Percentiles rank a stretch among this genome's conserved stretches.
Conservation (phyloP, 176 grass and related monocot genomes). For the Musa troglodytarum region DNA sequence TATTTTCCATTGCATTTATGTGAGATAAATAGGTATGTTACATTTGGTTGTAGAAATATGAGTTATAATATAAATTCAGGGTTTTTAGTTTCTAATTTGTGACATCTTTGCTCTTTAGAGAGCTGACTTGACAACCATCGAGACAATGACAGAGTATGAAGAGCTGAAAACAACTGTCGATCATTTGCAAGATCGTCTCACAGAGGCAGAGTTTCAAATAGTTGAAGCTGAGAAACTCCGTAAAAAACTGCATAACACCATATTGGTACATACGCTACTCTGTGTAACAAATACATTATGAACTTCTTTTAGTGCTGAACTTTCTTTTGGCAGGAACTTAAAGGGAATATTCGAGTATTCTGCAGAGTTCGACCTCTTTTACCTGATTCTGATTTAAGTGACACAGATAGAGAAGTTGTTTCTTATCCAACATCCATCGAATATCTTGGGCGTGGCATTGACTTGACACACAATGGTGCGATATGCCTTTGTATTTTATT, state of each 20-base stretch:
- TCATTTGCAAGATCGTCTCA: slow-evolving; percentile 56
- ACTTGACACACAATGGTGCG: slow-evolving; percentile 60
- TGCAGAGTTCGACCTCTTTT: slow-evolving; percentile 78
- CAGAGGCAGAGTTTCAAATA: slow-evolving; percentile 63
- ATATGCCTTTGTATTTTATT: slow-evolving; percentile 1
- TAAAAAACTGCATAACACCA: slow-evolving; percentile 91
- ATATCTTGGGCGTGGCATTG: slow-evolving; percentile 53
- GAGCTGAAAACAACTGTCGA: slow-evolving; percentile 51
- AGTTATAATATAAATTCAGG: not conserved
- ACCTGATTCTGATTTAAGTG: slow-evolving; percentile 31
- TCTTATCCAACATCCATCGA: slow-evolving; percentile 78
- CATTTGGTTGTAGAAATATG: not conserved
- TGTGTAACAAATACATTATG: not conserved
- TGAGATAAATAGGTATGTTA: not conserved
- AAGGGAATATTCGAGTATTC: slow-evolving; percentile 93
- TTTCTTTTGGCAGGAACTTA: slow-evolving; percentile 61
- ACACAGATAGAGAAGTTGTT: slow-evolving; percentile 34
- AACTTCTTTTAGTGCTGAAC: not conserved
- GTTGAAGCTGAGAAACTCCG: slow-evolving; percentile 68
- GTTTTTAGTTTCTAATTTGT: not conserved
- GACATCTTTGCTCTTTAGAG: slow-evolving; percentile 26
- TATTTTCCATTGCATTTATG: not conserved
- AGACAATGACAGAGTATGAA: slow-evolving; percentile 65
- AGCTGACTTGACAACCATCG: slow-evolving; percentile 58
- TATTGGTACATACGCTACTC: slow-evolving; percentile 39